A percentile compares a stretch with the other conserved stretches of the same genome.
Conservation (phyloP, 768 basidiomycete genomes). For the Hemileccinum rubropunctum region DNA sequence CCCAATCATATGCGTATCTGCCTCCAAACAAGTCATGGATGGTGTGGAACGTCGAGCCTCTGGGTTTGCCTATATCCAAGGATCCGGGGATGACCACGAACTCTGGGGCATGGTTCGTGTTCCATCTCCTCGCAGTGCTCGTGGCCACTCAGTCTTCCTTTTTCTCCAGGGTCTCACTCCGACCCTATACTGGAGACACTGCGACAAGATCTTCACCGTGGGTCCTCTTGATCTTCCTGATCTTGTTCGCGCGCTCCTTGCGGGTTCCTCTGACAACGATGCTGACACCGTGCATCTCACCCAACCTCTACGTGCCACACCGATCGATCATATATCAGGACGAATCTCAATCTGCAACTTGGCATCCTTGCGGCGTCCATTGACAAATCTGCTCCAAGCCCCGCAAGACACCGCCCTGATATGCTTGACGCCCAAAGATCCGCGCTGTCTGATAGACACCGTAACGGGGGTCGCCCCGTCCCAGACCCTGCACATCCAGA, state of each 20-base stretch:
- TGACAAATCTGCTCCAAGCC: neutral
- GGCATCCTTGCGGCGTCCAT: conserved; percentile 22
- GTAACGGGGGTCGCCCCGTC: neutral
- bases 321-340: conserved; percentile 33
- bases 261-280: neutral
- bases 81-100: conserved; percentile 94
- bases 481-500: conserved; percentile 23
- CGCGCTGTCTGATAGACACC: neutral
- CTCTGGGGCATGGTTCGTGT: conserved; percentile 72
- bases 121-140: neutral
- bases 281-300: neutral
- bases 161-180: conserved; percentile 69
- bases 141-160: neutral
- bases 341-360: conserved; percentile 40
- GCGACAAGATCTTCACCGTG: conserved; percentile 44
- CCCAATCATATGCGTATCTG: conserved; percentile 84
- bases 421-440: conserved; percentile 10
- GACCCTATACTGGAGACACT: conserved; percentile 63
- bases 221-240: conserved; percentile 47
- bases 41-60: conserved; percentile 56
- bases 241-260: conserved; percentile 20
- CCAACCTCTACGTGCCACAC: conserved; percentile 1
- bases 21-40: conserved; percentile 66
- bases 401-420: conserved; percentile 14
- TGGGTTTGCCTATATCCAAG: conserved; percentile 90